Evolutionary conservation across 768 basidiomycete species (phyloP), one percentile per base, ranked within the genome.

Genomic region (Gloeostereum incarnatum): DNA sequence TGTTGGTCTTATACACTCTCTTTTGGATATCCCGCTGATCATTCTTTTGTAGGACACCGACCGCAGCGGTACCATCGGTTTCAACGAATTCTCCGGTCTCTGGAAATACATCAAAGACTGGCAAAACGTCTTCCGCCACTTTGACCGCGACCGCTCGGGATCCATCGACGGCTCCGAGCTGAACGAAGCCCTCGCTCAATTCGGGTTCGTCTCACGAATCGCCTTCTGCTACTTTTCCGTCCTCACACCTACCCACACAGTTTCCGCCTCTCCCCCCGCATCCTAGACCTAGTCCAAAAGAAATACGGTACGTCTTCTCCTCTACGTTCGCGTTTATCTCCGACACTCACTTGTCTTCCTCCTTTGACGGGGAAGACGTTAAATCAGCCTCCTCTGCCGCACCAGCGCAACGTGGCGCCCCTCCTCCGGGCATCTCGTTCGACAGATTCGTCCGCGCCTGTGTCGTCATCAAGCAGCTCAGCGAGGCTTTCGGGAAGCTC

Each of bases 21-120:
- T 4, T 31, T n/a, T 21, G 8, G 25, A 22, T 8, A 4, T n/a
- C 11, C 2, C 11, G 35, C n/a, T 19, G 22, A 31, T 35, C 13
- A 35, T 25, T 1, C 19, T 27, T 1, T 8, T 33, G 9, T 42
- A 71, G 67, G 87, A 91, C 46, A 71, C 71, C 2, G 78, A 89
- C 47, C 73, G 81, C 17, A 79, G 69, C 31, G 88, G 88, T 1
- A 81, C 81, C 1, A 87, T 91, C 43, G 78, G 73, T 25, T 89
- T 85, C 61, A 78, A 77, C 43, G 83, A 88, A 75, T 91, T 89
- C 51, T 50, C 71, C 31, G 83, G 82, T 3, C 71, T 88, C 17
- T 90, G 82, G 81, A 80, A 81, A 50, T 87, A 85, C 57, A 78
- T 87, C 72, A 78, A 82, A 61, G 84, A 89, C 55, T 89, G 86